These are phyloP conservation scores for Castanea mollissima DNA, from an alignment of 306 rosid species.

Conservation along the genomic window DNA sequence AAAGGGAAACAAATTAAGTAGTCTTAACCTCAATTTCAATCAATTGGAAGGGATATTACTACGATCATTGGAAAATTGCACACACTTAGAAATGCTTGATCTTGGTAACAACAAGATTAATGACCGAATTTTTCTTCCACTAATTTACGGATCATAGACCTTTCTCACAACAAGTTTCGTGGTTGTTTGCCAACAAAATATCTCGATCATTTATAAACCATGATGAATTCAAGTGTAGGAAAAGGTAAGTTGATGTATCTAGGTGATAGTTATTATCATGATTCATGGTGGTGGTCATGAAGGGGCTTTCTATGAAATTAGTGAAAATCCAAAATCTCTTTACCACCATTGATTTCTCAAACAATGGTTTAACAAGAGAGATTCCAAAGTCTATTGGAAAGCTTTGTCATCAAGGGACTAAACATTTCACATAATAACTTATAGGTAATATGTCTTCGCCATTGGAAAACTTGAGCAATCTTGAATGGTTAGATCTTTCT, in stretches of 20 bases:
- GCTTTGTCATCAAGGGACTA: neutral
- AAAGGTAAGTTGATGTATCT: neutral
- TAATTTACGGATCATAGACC: too few relatives aligned
- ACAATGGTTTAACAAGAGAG: neutral
- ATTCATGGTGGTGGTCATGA: neutral
- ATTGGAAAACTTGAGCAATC: neutral
- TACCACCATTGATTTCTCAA: conserved; percentile 10
- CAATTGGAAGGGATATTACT: too few relatives aligned
- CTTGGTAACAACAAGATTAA: conserved; percentile 11
- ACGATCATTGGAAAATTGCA: neutral
- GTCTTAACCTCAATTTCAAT: too few relatives aligned
- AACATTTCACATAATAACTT: neutral
- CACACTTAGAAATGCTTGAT: neutral
- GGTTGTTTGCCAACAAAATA: too few relatives aligned
- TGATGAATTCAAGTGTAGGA: too few relatives aligned
- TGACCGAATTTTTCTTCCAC: too few relatives aligned
- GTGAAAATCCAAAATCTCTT: neutral
- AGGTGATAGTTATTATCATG: neutral
- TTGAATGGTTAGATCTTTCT: neutral
- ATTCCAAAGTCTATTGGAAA: neutral
- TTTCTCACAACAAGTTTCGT: too few relatives aligned
- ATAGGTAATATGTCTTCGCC: neutral
- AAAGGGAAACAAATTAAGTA: too few relatives aligned
- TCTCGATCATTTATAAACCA: too few relatives aligned
- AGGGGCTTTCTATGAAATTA: neutral